Base-by-base conservation (phyloP, 306 rosid species). In the Castanospermum australe region DNA sequence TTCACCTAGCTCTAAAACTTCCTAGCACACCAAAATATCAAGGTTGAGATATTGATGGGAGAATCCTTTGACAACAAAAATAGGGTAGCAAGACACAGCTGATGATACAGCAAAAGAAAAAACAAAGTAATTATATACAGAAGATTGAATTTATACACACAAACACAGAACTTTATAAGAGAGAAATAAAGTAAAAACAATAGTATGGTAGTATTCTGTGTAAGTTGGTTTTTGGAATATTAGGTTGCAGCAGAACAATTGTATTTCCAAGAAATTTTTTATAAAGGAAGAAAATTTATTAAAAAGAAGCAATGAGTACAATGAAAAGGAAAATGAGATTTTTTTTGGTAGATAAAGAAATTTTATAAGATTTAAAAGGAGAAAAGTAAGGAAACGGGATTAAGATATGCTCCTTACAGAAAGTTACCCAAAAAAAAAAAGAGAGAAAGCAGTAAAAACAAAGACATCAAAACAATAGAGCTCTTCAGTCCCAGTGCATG, bases 1-100 rank as follows among this genome's bases (percentile, higher is more conserved):
- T 76, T 36, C 45, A 62, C 66, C 75, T 60, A n/a, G 67, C 63
- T 33, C 68, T 68, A 61, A 68, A 21, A 52, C 68, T 60, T 79
- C 57, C 75, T 6, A 22, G 75, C 2, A 32, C 66, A 42, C 54
- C 61, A 70, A 75, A 67, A 22, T 64, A 61, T 50, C 54, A 71
- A 24, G 41, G 67, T 50, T 60, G 52, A 52, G 67, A 60, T 24
- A 59, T 60, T 68, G 59, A 44, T 28, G 28, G 45, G 13, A 50
- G 59, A 82, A 76, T 25, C 62, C 66, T 25, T 25, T 50, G 67
- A 59, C 33, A 48, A 15, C 52, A 50, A 54, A 62, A 13, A 28
- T 35, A 6, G 48, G 38, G 17, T 1, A 12, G 32, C 73, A 61
- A 60, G 36, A 56, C 25, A 67, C 14, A 18, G 51, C 30, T 57